Base-by-base conservation (phyloP, 2,329 filamentous ascomycete species). In the Lomentospora prolificans region DNA sequence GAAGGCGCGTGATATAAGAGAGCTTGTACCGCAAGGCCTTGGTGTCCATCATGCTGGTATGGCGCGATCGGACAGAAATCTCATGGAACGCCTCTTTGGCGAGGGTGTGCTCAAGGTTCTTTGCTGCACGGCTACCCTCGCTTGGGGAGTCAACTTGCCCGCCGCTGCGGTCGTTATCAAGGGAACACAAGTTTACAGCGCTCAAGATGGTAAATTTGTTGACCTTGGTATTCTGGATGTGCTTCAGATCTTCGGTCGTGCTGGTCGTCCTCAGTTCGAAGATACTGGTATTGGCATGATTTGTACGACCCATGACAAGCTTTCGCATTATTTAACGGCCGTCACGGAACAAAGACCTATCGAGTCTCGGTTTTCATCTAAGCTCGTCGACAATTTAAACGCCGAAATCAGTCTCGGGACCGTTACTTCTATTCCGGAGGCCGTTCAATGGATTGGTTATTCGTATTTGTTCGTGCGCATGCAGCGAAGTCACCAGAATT, bases 251-350 rank as follows among this genome's bases (percentile, higher is more conserved):
- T 99, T 99, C 66, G 94, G 94, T 75, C 91, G 94, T 79, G 95
- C 94, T 58, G 94, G 94, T 76, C 87, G 94, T 68, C 94, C 95
- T 41, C 94, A 99, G 66, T 99, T 96, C 63, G 91, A 97, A 66
- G 94, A 97, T 65, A 94, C 87, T 33, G 94, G 94, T 76, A 96
- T 97, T 62, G 95, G 95, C 60, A 96, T 96, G 77, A 99, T 99
- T 61, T 95, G 90, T 64, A 99, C 95, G 0, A 95, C 90, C 0
- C 87, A 91, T n/a, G 91, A 96, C 69, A 96, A 91, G 66, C 75
- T 99, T 7, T 75, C 86, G 28, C 92, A 99, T 67, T 99, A 99
- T 67, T 76, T 97, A 50, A 86, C 86, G 41, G 91, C 94, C 2
- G 89, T 99, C 2, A 99, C 94, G 8, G 89, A 96, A 61, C 94